These are phyloP conservation scores for Tubosaeta brunneosetosa DNA, from an alignment of 768 basidiomycete genomes.

Conservation along the genomic window DNA sequence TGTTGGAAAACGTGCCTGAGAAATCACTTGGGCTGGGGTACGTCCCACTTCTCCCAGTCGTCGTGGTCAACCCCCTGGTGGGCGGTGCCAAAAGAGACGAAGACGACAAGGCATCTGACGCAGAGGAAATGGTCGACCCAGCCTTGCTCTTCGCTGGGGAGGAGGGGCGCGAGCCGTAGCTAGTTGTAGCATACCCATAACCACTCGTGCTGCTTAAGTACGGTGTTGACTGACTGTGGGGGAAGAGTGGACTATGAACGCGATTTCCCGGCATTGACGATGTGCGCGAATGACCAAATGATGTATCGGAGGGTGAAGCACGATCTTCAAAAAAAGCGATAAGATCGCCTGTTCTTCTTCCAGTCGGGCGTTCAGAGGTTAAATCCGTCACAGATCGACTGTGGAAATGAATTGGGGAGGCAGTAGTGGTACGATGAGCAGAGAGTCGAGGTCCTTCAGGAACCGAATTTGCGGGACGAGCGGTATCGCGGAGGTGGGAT, in stretches of 20 bases:
- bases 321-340: constrained; percentile 70
- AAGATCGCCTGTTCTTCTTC: constrained; percentile 61
- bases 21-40: constrained; percentile 35
- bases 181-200: constrained; percentile 33
- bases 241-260: constrained; percentile 27
- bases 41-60: constrained; percentile 23
- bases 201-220: constrained; percentile 34
- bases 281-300: constrained; percentile 47
- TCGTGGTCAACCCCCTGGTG: constrained; percentile 30
- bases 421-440: constrained; percentile 33
- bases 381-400: constrained; percentile 59
- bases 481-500: constrained; percentile 36
- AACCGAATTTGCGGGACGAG: constrained; percentile 35
- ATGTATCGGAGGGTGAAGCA: constrained; percentile 35
- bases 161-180: constrained; percentile 41
- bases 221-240: constrained; percentile 38
- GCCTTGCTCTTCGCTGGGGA: constrained; percentile 44
- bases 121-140: constrained; percentile 27
- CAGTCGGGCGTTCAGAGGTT: constrained; percentile 39
- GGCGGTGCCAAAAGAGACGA: constrained; percentile 50
- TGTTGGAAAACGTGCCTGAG: constrained; percentile 35
- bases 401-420: constrained; percentile 41
- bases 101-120: constrained; percentile 24
- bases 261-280: constrained; percentile 46
- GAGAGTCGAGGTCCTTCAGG: constrained; percentile 48